Evolutionary conservation across 495 filamentous ascomycete species (phyloP), one percentile per base, ranked within the genome.

Genomic region (Rostrohypoxylon terebratum): DNA sequence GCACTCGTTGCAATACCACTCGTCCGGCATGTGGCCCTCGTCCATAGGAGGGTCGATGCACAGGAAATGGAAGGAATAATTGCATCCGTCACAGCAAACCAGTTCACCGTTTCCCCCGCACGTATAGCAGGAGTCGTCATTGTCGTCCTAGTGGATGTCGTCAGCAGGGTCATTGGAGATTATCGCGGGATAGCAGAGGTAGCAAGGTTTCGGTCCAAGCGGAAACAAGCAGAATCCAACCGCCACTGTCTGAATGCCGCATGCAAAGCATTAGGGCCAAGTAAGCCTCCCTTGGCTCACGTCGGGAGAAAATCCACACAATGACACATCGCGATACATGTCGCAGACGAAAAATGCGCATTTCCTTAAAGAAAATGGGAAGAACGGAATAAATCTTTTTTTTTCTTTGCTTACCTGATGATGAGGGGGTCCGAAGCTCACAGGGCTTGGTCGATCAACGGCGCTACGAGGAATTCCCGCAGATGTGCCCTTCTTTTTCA

Each of bases 71-170:
- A 94, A 97, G 0, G 93, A 91, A 50, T 91, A 88, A 16, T 87
- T 85, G 82, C 96, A 99, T 53, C 91, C 91, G 79, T 98, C 96
- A 79, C 96, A 99, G 81, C 95, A 97, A 64, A 98, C 82, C 25
- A 99, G 83, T 59, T 90, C 85, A n/a, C 96, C 96, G 59, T 87
- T 90, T 44, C 89, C 89, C 71, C 90, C 88, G 80, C 96, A 99
- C 9, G 93, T 86, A 54, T 87, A 86, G 81, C 96, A 99, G 73
- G 90, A 89, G 72, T 99, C 96, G 71, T 93, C 92, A 77, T 97
- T 97, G 54, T 96, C 92, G 73, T 91, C 87, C 82, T 89, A 83
- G 66, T 31, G 51, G 63, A 66, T 57, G 44, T 51, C 33, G 59
- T 57, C 53, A 68, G 59, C 47, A 63, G 6, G 21, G 9, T n/a